phyloP scores from a whole-genome alignment of 2,329 filamentous ascomycete species.

The Escovopsis sp. region DNA sequence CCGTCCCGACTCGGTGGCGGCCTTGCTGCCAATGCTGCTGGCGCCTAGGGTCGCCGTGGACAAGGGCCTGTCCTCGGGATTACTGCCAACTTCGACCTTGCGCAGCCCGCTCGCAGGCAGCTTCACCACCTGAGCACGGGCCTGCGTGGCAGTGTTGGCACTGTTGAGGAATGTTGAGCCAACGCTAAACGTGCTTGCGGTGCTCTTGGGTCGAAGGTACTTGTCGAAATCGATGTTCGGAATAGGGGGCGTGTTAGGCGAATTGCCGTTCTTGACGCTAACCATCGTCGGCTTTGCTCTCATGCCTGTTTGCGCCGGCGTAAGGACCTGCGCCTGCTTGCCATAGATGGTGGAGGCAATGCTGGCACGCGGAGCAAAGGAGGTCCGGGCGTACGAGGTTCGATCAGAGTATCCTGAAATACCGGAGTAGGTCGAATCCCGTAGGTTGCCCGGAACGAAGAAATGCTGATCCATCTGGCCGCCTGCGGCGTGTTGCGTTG shows the following conservation, averaged over 20 bases:
- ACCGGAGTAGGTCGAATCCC: constrained; percentile 80
- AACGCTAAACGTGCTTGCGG: constrained; percentile 47
- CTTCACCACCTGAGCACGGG: constrained; percentile 44
- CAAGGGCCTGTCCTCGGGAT: constrained; percentile 19
- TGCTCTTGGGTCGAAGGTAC: constrained; percentile 36
- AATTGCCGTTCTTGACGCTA: constrained; percentile 58
- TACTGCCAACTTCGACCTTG: constrained; percentile 27
- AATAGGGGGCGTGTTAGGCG: constrained; percentile 51
- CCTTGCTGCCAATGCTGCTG: neutral
- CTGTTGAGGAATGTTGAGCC: constrained; percentile 55
- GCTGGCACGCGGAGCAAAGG: constrained; percentile 49
- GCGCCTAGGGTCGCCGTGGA: constrained; percentile 10
- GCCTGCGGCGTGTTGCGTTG: constrained; percentile 42
- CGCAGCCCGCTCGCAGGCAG: constrained; percentile 35
- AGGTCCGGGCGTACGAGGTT: constrained; percentile 44
- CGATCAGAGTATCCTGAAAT: constrained; percentile 50
- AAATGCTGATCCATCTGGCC: constrained; percentile 70
- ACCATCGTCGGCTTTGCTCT: constrained; percentile 84
- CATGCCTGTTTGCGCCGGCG: constrained; percentile 75
- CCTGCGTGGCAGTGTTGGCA: constrained; percentile 43
- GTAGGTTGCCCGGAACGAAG: constrained; percentile 80
- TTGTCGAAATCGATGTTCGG: constrained; percentile 54
- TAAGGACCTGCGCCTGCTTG: constrained; percentile 69
- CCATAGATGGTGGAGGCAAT: constrained; percentile 91
- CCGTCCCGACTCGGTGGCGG: no score